Conservation (phyloP, 2,329 filamentous ascomycete species). For the Fusarium ramigenum region DNA sequence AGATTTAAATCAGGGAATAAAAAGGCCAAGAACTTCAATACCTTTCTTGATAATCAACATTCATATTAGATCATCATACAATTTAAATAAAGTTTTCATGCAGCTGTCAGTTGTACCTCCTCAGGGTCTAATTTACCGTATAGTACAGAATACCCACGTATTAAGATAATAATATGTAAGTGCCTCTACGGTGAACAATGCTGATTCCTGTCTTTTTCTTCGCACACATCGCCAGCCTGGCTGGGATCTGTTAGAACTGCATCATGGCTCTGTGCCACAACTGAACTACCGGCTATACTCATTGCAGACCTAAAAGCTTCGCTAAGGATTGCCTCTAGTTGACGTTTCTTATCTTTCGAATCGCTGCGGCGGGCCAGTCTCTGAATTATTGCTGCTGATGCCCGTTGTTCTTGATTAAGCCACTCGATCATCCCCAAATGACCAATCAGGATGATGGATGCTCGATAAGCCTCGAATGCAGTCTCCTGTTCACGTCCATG, state of each 20-base stretch:
- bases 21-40: not conserved
- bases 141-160: not conserved
- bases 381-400: constrained; percentile 11
- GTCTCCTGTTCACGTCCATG: not conserved
- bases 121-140: not conserved
- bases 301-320: constrained; percentile 31
- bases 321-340: not conserved
- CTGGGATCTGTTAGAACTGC: constrained; percentile 21
- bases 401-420: constrained; percentile 46
- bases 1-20: not conserved
- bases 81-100: not conserved
- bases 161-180: not conserved
- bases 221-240: constrained; percentile 4
- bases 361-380: not conserved
- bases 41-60: not conserved
- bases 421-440: constrained; percentile 46
- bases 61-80: not conserved
- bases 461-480: constrained; percentile 32
- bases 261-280: constrained; percentile 26
- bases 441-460: constrained; percentile 45
- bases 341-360: not conserved
- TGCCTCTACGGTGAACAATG: not conserved
- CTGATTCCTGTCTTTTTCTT: not conserved
- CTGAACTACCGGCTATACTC: constrained; percentile 19
- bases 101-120: not conserved